These are phyloP conservation scores for Backusella macrospora DNA, from an alignment of 192 early-diverging fungal genomes.

Conservation along the genomic window DNA sequence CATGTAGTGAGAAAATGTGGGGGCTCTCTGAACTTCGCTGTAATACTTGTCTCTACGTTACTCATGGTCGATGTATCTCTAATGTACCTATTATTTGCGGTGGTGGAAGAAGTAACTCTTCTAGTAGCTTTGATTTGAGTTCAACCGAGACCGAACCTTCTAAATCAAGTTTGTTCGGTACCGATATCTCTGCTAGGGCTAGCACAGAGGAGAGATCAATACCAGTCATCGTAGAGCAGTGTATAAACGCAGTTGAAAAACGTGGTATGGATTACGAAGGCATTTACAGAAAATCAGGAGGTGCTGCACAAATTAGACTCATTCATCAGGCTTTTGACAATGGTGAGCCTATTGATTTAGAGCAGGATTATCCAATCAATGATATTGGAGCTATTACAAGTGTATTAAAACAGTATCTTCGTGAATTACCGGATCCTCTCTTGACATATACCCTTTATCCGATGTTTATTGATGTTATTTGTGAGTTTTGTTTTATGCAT, in stretches of 20 bases:
- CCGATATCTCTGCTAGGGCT: slow-evolving; percentile 53
- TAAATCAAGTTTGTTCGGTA: slow-evolving; percentile 63
- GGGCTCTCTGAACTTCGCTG: slow-evolving; percentile 47
- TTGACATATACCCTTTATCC: slow-evolving; percentile 67
- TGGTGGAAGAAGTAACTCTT: background rate
- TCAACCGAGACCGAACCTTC: background rate
- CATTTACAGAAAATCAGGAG: slow-evolving; percentile 77
- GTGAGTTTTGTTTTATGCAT: slow-evolving; percentile 26
- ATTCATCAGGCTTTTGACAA: slow-evolving; percentile 63
- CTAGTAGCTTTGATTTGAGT: background rate
- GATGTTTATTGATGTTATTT: slow-evolving; percentile 58
- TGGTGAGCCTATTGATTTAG: slow-evolving; percentile 48
- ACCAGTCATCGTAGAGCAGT: slow-evolving; percentile 68
- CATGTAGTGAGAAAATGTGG: slow-evolving; percentile 57
- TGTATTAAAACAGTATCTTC: slow-evolving; percentile 76
- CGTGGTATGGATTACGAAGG: slow-evolving; percentile 67
- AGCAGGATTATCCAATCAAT: slow-evolving; percentile 52
- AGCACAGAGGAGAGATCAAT: slow-evolving; percentile 55
- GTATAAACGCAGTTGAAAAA: slow-evolving; percentile 67
- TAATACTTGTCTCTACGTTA: slow-evolving; percentile 40
- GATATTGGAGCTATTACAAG: slow-evolving; percentile 74
- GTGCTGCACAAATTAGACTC: slow-evolving; percentile 64
- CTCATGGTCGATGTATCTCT: slow-evolving; percentile 45
- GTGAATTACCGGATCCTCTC: slow-evolving; percentile 70
- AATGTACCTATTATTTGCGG: slow-evolving; percentile 19